Evolutionary conservation across 2,329 filamentous ascomycete genomes (phyloP).

Genomic region (Sporothrix phasma): DNA sequence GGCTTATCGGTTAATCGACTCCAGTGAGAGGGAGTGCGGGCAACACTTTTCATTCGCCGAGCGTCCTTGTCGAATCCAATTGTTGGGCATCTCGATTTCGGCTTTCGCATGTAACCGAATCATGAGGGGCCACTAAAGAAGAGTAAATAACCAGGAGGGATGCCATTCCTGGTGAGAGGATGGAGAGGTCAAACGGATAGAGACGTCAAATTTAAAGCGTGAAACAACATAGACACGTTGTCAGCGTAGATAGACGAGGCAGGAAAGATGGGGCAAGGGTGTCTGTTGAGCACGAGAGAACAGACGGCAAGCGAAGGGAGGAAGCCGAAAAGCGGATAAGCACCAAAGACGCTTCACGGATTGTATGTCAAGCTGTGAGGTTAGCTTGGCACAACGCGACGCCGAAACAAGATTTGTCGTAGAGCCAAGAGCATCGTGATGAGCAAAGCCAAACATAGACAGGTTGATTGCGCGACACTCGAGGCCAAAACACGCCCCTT

Average conservation of each 20-base stretch:
- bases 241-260: neutral
- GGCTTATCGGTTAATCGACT: neutral
- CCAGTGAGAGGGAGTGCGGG: neutral
- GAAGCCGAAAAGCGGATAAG: neutral
- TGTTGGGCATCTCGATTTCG: constrained; percentile 3
- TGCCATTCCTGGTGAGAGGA: too few species aligned
- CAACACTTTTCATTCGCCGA: too few species aligned
- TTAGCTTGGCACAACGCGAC: neutral
- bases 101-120: neutral
- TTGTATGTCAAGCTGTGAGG: neutral
- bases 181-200: too few species aligned
- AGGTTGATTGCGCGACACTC: neutral
- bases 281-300: neutral
- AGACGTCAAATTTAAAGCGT: neutral
- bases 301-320: neutral
- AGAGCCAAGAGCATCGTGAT: neutral
- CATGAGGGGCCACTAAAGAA: too few species aligned
- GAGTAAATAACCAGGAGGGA: too few species aligned
- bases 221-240: neutral
- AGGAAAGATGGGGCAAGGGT: neutral
- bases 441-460: neutral
- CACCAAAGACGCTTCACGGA: too few species aligned
- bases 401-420: neutral
- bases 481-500: neutral
- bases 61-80: too few species aligned